phyloP scores from a whole-genome alignment of 2,329 filamentous ascomycete genomes.

The Plectosphaerella sp. region DNA sequence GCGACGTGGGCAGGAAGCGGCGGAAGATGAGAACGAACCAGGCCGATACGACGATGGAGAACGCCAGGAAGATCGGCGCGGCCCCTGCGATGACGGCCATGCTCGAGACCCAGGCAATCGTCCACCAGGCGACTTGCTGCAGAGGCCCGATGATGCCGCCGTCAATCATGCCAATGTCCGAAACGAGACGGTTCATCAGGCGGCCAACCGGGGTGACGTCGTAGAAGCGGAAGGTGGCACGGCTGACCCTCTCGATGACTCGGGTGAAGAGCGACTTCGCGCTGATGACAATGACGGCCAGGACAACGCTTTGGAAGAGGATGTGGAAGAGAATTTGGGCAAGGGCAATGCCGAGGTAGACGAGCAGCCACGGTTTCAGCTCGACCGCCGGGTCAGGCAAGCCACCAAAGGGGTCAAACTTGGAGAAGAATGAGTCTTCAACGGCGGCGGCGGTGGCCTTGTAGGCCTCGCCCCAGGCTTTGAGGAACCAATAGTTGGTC shows the following conservation, averaged over 20 bases:
- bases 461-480: conserved; percentile 82
- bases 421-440: not conserved
- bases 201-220: conserved; percentile 85
- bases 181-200: conserved; percentile 87
- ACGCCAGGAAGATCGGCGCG: conserved; percentile 70
- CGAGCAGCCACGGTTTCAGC: conserved; percentile 69
- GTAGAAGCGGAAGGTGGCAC: conserved; percentile 84
- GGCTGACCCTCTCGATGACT: conserved; percentile 69
- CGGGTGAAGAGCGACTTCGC: conserved; percentile 70
- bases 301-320: conserved; percentile 61
- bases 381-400: conserved; percentile 65
- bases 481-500: conserved; percentile 73
- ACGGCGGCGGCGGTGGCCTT: not conserved
- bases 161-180: conserved; percentile 85
- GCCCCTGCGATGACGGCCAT: conserved; percentile 75
- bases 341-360: conserved; percentile 63
- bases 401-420: conserved; percentile 30
- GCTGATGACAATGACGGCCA: conserved; percentile 75
- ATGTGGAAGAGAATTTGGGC: conserved; percentile 56
- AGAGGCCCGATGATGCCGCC: conserved; percentile 77
- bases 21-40: conserved; percentile 72
- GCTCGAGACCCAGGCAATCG: conserved; percentile 67
- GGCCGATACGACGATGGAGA: conserved; percentile 63
- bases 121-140: conserved; percentile 63
- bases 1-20: conserved; percentile 76